phyloP scores from a whole-genome alignment of 1,139 yeast species.

The Saccharomyces hybrid region DNA sequence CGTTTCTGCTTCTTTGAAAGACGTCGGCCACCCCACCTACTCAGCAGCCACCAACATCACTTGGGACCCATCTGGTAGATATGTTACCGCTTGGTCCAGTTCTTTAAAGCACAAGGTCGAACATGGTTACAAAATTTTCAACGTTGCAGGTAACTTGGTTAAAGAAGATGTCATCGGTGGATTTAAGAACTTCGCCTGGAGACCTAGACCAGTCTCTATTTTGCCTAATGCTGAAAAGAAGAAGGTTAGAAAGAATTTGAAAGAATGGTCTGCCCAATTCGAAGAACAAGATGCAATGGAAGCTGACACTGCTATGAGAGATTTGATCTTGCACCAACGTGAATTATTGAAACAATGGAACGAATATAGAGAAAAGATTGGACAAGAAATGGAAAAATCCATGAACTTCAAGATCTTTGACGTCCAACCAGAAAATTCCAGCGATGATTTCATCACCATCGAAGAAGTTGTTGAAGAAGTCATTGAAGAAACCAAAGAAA shows the following conservation, averaged over 20 bases:
- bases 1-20: slow-evolving; percentile 52
- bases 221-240: slow-evolving; percentile 69
- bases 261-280: slow-evolving; percentile 85
- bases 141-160: slow-evolving; percentile 69
- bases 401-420: slow-evolving; percentile 23
- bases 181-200: slow-evolving; percentile 88
- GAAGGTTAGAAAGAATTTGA: slow-evolving; percentile 83
- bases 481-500: slow-evolving; percentile 57
- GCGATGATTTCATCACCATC: slow-evolving; percentile 32
- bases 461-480: slow-evolving; percentile 45
- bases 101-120: slow-evolving; percentile 78
- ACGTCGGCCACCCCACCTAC: slow-evolving; percentile 55
- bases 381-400: slow-evolving; percentile 11
- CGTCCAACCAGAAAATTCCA: slow-evolving; percentile 38
- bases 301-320: slow-evolving; percentile 87
- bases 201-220: slow-evolving; percentile 87
- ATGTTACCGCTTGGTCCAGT: slow-evolving; percentile 80
- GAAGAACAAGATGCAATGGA: slow-evolving; percentile 96
- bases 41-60: slow-evolving; percentile 75
- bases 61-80: slow-evolving; percentile 98
- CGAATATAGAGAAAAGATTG: slow-evolving; percentile 48
- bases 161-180: slow-evolving; percentile 73
- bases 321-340: slow-evolving; percentile 79
- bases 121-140: slow-evolving; percentile 84
- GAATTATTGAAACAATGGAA: slow-evolving; percentile 79